Base-by-base conservation (phyloP, 1,284 basidiomycete species). In the Rhodotorula sp. region DNA sequence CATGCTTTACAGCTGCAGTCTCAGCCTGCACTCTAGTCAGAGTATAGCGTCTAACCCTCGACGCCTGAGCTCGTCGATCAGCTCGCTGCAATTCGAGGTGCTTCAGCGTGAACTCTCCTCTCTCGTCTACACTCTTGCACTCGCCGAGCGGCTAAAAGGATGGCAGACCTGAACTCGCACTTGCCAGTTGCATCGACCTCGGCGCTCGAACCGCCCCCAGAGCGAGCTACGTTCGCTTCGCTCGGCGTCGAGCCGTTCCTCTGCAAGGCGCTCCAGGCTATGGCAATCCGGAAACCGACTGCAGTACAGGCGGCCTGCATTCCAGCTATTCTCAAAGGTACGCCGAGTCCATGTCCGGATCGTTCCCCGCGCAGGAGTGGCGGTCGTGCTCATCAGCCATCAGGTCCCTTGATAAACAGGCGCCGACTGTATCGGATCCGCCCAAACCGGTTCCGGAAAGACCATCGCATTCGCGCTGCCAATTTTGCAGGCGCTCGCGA, bases 391-490 rank as follows among this genome's bases (percentile, higher is more conserved):
- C 78, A 77, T 55, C 77, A 76, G n/a, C 70, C 77, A n/a, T 10
- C 54, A 34, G n/a, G 14, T 18, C 54, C 19, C 7, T 26, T 21
- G 19, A 16, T 15, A 16, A n/a, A 74, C 68, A 90, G 92, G 89
- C 69, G 86, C 88, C 78, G 95, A 99, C 82, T 95, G 92, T 80
- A 92, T 97, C 73, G 97, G 97, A 47, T 95, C 97, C 73, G 95
- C 97, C 1, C 95, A 98, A 83, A 99, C 95, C 0, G 97, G 95
- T 71, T 95, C 92, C 15, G 95, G 95, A 78, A 99, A 99, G 84
- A 99, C 97, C 0, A 89, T 99, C 68, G 95, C 97, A 0, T 99
- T 99, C 77, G 93, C 95, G 1, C 83, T 99, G 16, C 97, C 97
- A 2, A 97, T 98, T 64, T 84, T 99, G 12, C 94, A 99, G 82